phyloP scores from a whole-genome alignment of 2,329 filamentous ascomycete species.

The Fusarium cicatricum region DNA sequence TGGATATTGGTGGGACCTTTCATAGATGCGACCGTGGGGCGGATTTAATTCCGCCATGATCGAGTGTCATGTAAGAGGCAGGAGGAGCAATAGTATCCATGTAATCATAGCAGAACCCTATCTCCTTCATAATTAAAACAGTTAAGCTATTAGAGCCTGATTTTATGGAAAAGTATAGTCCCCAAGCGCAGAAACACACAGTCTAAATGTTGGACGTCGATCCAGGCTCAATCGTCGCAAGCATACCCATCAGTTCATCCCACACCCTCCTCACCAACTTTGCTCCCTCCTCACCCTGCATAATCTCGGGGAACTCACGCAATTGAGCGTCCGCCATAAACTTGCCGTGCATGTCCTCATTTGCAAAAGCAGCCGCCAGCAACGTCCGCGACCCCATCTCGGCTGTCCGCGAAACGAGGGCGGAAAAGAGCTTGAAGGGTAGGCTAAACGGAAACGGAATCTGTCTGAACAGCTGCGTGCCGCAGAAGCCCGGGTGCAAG shows the following conservation, averaged over 20 bases:
- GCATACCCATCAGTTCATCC: conserved; percentile 51
- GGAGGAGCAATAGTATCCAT: no score
- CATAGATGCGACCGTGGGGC: conserved; percentile 6
- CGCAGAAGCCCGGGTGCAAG: conserved; percentile 53
- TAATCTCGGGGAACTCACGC: conserved; percentile 30
- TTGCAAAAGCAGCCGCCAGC: conserved; percentile 48
- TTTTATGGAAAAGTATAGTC: no score
- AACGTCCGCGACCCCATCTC: conserved; percentile 53
- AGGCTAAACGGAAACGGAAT: conserved; percentile 42
- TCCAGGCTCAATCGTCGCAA: conserved; percentile 54
- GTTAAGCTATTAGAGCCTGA: no score
- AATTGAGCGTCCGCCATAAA: conserved; percentile 50
- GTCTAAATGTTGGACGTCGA: conserved; percentile 46
- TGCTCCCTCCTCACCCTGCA: conserved; percentile 49
- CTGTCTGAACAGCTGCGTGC: conserved; percentile 50
- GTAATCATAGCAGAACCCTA: no score
- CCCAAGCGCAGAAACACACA: background rate
- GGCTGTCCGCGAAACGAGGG: conserved; percentile 46
- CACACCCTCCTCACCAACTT: conserved; percentile 50
- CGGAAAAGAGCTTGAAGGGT: conserved; percentile 20
- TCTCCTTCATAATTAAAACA: no score
- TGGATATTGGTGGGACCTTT: conserved; percentile 20
- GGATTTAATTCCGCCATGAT: conserved; percentile 26
- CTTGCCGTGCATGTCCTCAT: conserved; percentile 50
- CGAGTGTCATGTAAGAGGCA: background rate